phyloP scores from a whole-genome alignment of 164 flowering plant genomes.

The Umbellularia californica region DNA sequence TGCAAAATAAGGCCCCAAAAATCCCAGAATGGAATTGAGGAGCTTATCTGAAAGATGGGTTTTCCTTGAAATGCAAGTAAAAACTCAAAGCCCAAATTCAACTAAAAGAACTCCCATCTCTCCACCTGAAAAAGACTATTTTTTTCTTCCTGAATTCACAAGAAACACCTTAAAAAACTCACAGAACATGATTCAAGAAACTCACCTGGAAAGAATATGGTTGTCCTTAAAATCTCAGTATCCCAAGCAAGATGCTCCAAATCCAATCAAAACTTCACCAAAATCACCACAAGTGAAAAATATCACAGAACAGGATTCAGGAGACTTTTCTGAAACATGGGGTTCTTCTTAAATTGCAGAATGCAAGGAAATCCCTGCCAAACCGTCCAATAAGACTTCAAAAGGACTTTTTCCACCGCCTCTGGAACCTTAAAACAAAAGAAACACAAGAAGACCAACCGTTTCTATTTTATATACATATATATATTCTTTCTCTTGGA shows the following conservation, averaged over 20 bases:
- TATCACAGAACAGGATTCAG: neutral
- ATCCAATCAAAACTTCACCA: neutral
- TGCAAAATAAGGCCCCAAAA: neutral
- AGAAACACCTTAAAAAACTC: neutral
- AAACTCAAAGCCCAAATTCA: neutral
- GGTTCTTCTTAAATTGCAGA: constrained; percentile 1
- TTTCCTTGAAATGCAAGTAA: neutral
- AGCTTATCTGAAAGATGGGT: neutral
- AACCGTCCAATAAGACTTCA: neutral
- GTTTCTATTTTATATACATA: neutral
- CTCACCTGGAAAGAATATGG: constrained; percentile 1
- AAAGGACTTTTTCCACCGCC: neutral
- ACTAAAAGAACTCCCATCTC: neutral
- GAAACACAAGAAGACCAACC: neutral
- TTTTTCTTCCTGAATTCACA: neutral
- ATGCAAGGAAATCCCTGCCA: neutral
- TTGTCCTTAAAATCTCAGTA: neutral
- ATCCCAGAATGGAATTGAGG: neutral
- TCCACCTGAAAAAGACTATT: neutral
- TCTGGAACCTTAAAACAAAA: neutral
- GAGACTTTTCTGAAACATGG: neutral
- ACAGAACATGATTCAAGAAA: neutral
- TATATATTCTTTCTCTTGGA: no score
- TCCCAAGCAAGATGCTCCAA: neutral
- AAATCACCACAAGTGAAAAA: neutral